Evolutionary conservation across 768 basidiomycete species (phyloP).

Genomic region (Rhizopogon vesiculosus): DNA sequence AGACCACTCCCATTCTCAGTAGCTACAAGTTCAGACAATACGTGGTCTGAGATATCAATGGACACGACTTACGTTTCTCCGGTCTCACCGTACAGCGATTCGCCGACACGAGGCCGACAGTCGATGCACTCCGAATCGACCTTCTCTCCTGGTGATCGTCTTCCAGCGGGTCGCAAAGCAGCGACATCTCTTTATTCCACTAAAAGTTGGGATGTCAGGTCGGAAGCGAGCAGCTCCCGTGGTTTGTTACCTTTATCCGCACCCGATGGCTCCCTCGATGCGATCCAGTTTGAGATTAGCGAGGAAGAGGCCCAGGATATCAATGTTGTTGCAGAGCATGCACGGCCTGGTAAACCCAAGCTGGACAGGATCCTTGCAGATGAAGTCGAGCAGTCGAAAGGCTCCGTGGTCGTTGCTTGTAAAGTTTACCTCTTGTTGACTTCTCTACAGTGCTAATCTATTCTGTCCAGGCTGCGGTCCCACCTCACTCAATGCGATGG

Average conservation of each 20-base stretch:
- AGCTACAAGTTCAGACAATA: slow-evolving; percentile 17
- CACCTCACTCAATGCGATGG: slow-evolving; percentile 59
- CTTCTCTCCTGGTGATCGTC: slow-evolving; percentile 3
- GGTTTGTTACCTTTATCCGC: neutral
- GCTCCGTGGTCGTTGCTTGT: slow-evolving; percentile 67
- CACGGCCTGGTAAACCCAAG: slow-evolving; percentile 62
- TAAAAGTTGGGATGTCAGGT: slow-evolving; percentile 2
- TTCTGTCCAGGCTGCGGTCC: slow-evolving; percentile 64
- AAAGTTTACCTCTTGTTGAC: slow-evolving; percentile 26
- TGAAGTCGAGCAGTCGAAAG: slow-evolving; percentile 53
- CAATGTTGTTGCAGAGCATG: slow-evolving; percentile 54
- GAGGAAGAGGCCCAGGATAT: slow-evolving; percentile 57
- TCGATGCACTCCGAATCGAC: slow-evolving; percentile 2
- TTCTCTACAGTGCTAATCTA: neutral
- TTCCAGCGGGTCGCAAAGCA: neutral
- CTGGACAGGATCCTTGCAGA: slow-evolving; percentile 58
- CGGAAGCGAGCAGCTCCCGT: slow-evolving; percentile 3
- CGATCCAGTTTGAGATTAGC: slow-evolving; percentile 42
- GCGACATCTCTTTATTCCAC: neutral
- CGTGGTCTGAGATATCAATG: slow-evolving; percentile 8
- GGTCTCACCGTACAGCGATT: slow-evolving; percentile 6
- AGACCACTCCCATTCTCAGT: slow-evolving; percentile 13
- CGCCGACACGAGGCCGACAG: neutral
- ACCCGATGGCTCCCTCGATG: neutral
- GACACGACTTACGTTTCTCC: slow-evolving; percentile 7